A percentile compares a stretch with the other conserved stretches of the same genome.
Conservation (phyloP, 129 eudicot genomes). For the Oenanthe sinensis region DNA sequence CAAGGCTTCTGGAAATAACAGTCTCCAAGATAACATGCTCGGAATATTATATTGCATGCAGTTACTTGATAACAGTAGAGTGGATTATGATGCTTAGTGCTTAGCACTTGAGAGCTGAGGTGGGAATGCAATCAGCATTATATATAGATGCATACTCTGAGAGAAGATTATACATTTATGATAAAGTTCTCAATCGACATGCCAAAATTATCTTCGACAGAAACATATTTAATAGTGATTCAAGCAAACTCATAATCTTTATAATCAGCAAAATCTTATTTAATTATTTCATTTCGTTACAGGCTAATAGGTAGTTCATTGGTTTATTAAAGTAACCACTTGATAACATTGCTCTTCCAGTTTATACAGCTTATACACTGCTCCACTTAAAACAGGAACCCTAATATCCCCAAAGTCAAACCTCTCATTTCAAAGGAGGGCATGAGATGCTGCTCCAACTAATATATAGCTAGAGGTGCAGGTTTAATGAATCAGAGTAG, state of each 20-base stretch:
- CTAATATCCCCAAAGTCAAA: no score
- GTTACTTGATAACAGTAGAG: background rate
- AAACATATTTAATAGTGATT: background rate
- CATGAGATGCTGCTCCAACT: background rate
- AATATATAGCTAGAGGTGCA: background rate
- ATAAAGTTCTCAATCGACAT: background rate
- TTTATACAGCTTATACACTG: no score
- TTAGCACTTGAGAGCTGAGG: background rate
- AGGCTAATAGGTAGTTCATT: background rate
- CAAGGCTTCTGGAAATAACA: background rate
- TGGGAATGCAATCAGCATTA: background rate
- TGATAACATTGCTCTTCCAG: no score
- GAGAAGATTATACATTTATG: background rate
- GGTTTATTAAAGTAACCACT: no score
- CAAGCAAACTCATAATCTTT: background rate
- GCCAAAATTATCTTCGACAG: background rate
- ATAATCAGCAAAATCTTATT: background rate
- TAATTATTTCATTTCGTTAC: background rate
- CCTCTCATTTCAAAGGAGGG: background rate
- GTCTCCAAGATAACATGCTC: background rate
- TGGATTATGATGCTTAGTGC: background rate
- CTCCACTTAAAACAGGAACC: no score
- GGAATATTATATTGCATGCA: background rate
- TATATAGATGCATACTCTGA: no score
- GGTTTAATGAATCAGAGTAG: background rate